A percentile compares a stretch with the other conserved stretches of the same genome.
These are phyloP conservation scores for Dictyostelium firmibasis DNA, from an alignment of 78 protist species.

Conservation along the genomic window DNA sequence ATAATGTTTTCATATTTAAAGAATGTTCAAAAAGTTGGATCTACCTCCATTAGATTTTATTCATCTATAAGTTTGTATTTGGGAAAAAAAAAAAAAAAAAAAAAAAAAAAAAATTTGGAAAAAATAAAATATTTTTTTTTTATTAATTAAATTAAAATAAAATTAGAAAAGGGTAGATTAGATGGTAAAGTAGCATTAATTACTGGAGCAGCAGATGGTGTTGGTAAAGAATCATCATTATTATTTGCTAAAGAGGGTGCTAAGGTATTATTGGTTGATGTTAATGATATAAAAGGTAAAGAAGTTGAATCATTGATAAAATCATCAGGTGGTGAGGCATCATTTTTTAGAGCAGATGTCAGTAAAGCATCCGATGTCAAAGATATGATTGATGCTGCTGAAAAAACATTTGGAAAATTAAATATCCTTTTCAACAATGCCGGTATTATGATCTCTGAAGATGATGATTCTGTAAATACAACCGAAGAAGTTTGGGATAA, in stretches of 20 bases:
- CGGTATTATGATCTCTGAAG: constrained; percentile 88
- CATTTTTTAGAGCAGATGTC: constrained; percentile 82
- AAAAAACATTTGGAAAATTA: constrained; percentile 80
- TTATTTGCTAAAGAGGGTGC: constrained; percentile 89
- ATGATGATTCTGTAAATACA: constrained; percentile 71
- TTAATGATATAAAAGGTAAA: constrained; percentile 57
- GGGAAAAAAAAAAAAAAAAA: background rate
- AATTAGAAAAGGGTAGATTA: constrained; percentile 42
- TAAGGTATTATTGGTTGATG: constrained; percentile 43
- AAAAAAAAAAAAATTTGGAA: too few species aligned
- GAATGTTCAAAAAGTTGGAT: too few species aligned
- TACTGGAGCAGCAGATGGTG: constrained; percentile 87
- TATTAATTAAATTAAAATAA: background rate
- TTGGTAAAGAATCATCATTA: constrained; percentile 82
- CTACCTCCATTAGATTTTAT: too few species aligned
- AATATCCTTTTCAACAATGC: constrained; percentile 91
- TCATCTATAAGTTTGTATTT: too few species aligned
- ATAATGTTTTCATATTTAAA: too few species aligned
- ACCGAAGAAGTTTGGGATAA: constrained; percentile 86
- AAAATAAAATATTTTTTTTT: background rate
- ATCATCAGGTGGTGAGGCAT: constrained; percentile 60
- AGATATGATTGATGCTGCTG: constrained; percentile 78
- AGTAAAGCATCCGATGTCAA: constrained; percentile 64
- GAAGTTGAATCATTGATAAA: constrained; percentile 53
- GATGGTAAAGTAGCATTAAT: constrained; percentile 83